phyloP scores from a whole-genome alignment of 305 asterid genomes.

The Rubia balearica region DNA sequence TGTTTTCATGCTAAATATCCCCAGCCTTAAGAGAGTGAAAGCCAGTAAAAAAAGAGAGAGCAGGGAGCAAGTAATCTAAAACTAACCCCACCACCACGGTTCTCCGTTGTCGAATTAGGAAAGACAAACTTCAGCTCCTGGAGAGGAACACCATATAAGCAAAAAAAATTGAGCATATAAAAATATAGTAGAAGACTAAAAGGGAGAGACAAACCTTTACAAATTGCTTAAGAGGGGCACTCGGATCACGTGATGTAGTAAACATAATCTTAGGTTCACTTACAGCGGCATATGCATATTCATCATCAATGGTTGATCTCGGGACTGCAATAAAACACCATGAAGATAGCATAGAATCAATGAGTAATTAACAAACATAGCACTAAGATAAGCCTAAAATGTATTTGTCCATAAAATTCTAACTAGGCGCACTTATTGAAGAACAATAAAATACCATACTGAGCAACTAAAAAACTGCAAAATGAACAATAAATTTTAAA shows the following conservation, averaged over 20 bases:
- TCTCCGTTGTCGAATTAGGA: slow-evolving; percentile 84
- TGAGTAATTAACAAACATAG: slow-evolving; percentile 1
- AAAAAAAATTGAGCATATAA: not conserved
- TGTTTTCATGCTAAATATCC: not conserved
- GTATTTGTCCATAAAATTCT: not conserved
- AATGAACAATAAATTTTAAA: not conserved
- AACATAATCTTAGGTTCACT: slow-evolving; percentile 84
- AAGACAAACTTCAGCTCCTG: slow-evolving; percentile 45
- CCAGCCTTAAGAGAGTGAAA: not conserved
- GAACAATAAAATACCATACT: not conserved
- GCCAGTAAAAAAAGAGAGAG: not conserved
- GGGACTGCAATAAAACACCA: slow-evolving; percentile 44
- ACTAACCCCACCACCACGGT: slow-evolving; percentile 91
- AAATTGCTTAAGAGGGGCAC: slow-evolving; percentile 90
- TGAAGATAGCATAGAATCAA: not conserved
- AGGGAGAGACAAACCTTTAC: slow-evolving; percentile 51
- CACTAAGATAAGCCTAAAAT: not conserved
- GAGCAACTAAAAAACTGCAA: not conserved
- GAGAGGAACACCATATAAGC: not conserved
- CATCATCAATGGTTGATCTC: slow-evolving; percentile 77
- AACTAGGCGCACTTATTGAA: not conserved
- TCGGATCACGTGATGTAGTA: slow-evolving; percentile 79
- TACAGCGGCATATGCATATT: slow-evolving; percentile 65
- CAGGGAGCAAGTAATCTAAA: not conserved
- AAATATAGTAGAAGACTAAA: not conserved